Evolutionary conservation across 1,284 basidiomycete genomes (phyloP).

Genomic region (Pseudozyma sp.): DNA sequence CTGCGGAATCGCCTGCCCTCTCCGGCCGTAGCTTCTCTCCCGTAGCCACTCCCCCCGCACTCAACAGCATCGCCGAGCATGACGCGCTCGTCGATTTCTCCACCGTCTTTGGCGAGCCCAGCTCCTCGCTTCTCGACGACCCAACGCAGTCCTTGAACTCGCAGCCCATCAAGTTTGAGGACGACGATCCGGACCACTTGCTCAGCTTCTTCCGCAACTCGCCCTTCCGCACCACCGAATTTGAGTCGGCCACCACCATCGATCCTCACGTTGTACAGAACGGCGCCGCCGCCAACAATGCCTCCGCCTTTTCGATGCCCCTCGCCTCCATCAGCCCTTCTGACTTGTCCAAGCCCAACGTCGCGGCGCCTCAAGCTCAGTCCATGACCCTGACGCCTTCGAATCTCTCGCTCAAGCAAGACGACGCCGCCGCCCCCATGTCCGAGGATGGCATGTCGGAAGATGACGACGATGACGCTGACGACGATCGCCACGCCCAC

Average conservation of each 20-base stretch:
- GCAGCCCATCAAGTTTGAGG: constrained; percentile 32
- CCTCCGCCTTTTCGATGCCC: constrained; percentile 13
- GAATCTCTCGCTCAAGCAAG: constrained; percentile 6
- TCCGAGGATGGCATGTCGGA: constrained; percentile 51
- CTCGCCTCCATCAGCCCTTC: constrained; percentile 26
- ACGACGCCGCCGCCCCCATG: constrained; percentile 34
- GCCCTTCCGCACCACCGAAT: constrained; percentile 38
- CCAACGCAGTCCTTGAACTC: not conserved
- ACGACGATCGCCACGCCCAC: constrained; percentile 14
- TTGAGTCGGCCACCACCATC: constrained; percentile 43
- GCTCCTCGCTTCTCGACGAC: constrained; percentile 16
- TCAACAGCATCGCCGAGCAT: constrained; percentile 30
- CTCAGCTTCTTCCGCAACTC: constrained; percentile 43
- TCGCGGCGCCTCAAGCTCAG: constrained; percentile 7
- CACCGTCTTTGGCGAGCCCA: constrained; percentile 30
- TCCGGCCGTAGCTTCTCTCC: constrained; percentile 41
- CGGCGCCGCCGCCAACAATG: not conserved
- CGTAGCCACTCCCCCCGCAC: constrained; percentile 28
- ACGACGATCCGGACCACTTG: constrained; percentile 32
- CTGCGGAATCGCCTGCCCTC: constrained; percentile 36
- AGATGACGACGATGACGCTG: constrained; percentile 38
- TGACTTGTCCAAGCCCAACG: constrained; percentile 1
- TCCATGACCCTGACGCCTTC: constrained; percentile 11
- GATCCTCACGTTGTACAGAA: constrained; percentile 49
- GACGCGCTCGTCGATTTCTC: constrained; percentile 32